Evolutionary conservation across 2,329 filamentous ascomycete genomes (phyloP), one percentile per base, ranked within the genome.

Genomic region (Cercospora nicotianae): DNA sequence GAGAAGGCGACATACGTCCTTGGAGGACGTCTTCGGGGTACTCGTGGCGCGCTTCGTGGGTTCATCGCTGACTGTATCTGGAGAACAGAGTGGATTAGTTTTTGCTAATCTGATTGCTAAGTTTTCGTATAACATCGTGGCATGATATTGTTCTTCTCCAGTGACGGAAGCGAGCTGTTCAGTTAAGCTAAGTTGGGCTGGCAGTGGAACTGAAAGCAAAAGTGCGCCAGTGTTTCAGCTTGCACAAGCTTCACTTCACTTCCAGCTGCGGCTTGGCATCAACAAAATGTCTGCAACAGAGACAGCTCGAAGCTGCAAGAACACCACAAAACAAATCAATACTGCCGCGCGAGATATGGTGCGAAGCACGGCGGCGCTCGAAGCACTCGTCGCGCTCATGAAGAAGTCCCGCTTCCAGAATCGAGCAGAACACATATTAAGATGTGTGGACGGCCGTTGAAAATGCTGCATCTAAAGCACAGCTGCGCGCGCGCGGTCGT

Each of bases 161-260:
- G 12, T 30, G 55, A 59, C 3, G 8, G 30, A 36, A 59, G n/a
- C 48, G 16, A n/a, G 9, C 20, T 51, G 20, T 26, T 51, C 10
- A 8, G 13, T 39, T 8, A 60, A 60, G 12, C 3, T 45, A 2
- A 26, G 39, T 26, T 28, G 58, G 26, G 20, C 58, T 8, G 31
- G 18, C 20, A 13, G 16, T 28, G 6, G 4, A 26, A 28, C 10
- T 39, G 31, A n/a, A 16, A 60, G 58, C 4, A n/a, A 28, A 45
- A 60, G 18, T 8, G 33, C 60, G 60, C 60, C 51, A 62, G 42
- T 20, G 60, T 51, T 48, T 62, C 60, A 51, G 42, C 39, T 18
- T 26, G 33, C 23, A 59, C 31, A n/a, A 16, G 18, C 60, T 62
- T 62, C 60, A 62, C 60, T 62, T 62, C 36, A 62, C 26, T 55